Conservation (phyloP, 2,329 filamentous ascomycete genomes). For the Alternaria postmessia region DNA sequence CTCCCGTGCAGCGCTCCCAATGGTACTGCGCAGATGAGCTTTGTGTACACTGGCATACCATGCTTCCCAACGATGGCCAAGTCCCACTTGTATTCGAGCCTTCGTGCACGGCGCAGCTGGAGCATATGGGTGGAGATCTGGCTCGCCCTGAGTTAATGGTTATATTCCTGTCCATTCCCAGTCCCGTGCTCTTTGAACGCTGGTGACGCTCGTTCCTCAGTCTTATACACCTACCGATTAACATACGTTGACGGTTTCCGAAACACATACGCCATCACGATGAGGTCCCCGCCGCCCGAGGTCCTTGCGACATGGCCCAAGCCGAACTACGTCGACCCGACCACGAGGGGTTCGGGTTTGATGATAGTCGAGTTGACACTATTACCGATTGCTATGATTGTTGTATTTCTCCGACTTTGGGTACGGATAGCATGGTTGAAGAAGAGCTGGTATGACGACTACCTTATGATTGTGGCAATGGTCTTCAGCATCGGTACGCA, state of each 20-base stretch:
- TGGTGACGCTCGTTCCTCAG: constrained; percentile 40
- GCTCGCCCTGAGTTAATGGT: constrained; percentile 19
- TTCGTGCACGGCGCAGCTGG: constrained; percentile 35
- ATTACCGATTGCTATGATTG: constrained; percentile 47
- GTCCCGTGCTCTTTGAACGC: constrained; percentile 37
- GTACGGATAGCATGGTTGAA: constrained; percentile 48
- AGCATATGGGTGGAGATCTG: constrained; percentile 25
- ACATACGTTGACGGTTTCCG: constrained; percentile 30
- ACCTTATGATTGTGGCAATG: constrained; percentile 49
- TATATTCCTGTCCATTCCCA: constrained; percentile 38
- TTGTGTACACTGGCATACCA: constrained; percentile 26
- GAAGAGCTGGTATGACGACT: constrained; percentile 52
- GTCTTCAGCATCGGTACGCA: constrained; percentile 28
- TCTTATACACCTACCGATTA: constrained; percentile 25
- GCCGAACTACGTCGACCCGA: constrained; percentile 55
- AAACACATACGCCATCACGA: constrained; percentile 24
- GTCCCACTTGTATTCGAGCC: constrained; percentile 23
- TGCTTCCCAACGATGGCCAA: constrained; percentile 38
- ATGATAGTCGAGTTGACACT: constrained; percentile 52
- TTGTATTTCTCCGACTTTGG: constrained; percentile 46
- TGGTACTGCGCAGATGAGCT: constrained; percentile 28
- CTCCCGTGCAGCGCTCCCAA: constrained; percentile 36
- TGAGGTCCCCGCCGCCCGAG: constrained; percentile 46
- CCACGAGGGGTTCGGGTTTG: constrained; percentile 52
- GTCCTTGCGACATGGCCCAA: constrained; percentile 52